Percentiles rank a stretch among this genome's conserved stretches.
Conservation (phyloP, 169 alveolate genomes). For the Plasmodium malariae region DNA sequence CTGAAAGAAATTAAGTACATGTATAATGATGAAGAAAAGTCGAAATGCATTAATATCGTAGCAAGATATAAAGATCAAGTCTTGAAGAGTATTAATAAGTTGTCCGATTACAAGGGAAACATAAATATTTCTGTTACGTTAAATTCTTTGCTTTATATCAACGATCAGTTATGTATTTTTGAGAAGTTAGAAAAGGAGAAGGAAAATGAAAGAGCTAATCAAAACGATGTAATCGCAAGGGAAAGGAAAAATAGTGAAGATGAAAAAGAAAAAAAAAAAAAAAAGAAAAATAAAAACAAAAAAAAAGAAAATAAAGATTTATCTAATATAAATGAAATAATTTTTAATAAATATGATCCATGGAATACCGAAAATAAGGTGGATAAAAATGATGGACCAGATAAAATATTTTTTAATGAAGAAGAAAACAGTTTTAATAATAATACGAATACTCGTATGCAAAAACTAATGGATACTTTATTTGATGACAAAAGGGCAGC, state of each 20-base stretch:
- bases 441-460: background rate
- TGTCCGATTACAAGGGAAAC: slow-evolving; percentile 73
- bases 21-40: slow-evolving; percentile 32
- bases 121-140: slow-evolving; percentile 51
- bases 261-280: slow-evolving; percentile 21
- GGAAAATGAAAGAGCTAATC: background rate
- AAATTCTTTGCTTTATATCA: slow-evolving; percentile 69
- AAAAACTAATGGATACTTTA: background rate
- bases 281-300: slow-evolving; percentile 46
- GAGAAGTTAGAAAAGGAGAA: background rate
- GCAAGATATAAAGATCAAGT: slow-evolving; percentile 39
- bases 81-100: slow-evolving; percentile 42
- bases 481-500: background rate
- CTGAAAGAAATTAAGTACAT: slow-evolving; percentile 66
- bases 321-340: slow-evolving; percentile 49
- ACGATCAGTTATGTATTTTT: slow-evolving; percentile 68
- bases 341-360: slow-evolving; percentile 75
- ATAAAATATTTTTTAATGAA: slow-evolving; percentile 18
- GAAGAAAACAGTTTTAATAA: too few species aligned
- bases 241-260: slow-evolving; percentile 2
- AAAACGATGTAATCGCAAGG: background rate
- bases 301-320: slow-evolving; percentile 21
- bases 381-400: background rate
- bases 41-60: slow-evolving; percentile 49
- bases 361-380: slow-evolving; percentile 61